Percentiles rank a stretch among this genome's conserved stretches.
Conservation (phyloP, 164 flowering plant genomes). For the Houttuynia cordata region DNA sequence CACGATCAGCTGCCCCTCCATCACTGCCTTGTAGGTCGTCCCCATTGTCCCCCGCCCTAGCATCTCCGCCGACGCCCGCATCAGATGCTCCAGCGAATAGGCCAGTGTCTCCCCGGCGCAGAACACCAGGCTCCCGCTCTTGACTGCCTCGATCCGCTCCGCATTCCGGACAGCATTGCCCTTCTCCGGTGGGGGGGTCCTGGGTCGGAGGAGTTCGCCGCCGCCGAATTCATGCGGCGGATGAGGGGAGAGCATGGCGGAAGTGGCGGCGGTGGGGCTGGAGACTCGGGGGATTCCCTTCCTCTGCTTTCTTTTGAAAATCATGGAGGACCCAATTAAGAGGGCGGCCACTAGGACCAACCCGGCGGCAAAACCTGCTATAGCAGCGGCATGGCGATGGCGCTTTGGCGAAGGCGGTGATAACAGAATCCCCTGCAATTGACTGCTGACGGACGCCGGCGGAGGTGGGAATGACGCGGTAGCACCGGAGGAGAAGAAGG, state of each 20-base stretch:
- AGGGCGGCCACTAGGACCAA: slow-evolving; percentile 21
- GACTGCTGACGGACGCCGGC: slow-evolving; percentile 9
- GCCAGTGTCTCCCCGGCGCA: slow-evolving; percentile 75
- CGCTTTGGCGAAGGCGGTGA: slow-evolving; percentile 11
- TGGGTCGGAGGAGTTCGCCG: background rate
- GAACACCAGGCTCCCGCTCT: slow-evolving; percentile 67
- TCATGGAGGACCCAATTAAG: slow-evolving; percentile 13
- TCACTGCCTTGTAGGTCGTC: slow-evolving; percentile 83
- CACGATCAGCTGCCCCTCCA: slow-evolving; percentile 66
- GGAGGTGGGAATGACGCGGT: slow-evolving; percentile 12
- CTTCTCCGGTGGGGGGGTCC: background rate
- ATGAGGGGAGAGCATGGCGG: background rate
- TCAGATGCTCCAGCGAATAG: slow-evolving; percentile 74
- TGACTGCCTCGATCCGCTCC: slow-evolving; percentile 26
- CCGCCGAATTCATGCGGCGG: background rate
- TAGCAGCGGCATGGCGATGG: slow-evolving; percentile 13
- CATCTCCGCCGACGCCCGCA: slow-evolving; percentile 89
- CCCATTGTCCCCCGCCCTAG: slow-evolving; percentile 79
- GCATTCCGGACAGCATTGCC: slow-evolving; percentile 16
- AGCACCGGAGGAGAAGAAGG: slow-evolving; percentile 32
- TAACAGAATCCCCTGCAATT: slow-evolving; percentile 22
- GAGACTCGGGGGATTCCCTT: background rate
- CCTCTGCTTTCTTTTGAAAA: background rate
- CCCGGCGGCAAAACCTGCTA: slow-evolving; percentile 33
- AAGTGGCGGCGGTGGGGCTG: background rate